Conservation (phyloP, 192 early-diverging fungal species). For the Gamsiella multidivaricata region DNA sequence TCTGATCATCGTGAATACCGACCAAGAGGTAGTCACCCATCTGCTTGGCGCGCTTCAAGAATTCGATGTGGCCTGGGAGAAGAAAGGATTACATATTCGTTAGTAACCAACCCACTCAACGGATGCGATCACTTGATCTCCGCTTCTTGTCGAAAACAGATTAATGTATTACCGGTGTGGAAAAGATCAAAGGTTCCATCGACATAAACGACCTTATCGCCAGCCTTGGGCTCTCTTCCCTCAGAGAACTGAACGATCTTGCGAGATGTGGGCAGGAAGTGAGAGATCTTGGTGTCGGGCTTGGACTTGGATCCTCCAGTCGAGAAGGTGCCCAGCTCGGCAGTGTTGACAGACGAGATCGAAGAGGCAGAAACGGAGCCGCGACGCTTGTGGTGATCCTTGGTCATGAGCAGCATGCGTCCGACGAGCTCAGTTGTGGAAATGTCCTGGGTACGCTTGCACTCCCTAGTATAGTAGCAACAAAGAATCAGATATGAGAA, state of each 20-base stretch:
- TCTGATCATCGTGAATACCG: conserved; percentile 92
- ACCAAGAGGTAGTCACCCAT: conserved; percentile 93
- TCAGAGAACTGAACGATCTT: conserved; percentile 93
- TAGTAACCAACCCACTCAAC: too few species aligned
- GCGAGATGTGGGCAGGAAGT: conserved; percentile 89
- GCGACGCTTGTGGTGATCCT: conserved; percentile 85
- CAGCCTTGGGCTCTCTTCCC: conserved; percentile 76
- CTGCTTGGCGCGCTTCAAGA: conserved; percentile 86
- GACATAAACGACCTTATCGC: conserved; percentile 91
- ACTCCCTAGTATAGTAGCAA: conserved; percentile 69
- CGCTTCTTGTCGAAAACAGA: too few species aligned
- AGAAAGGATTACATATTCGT: conserved; percentile 25
- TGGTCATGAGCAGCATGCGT: conserved; percentile 93
- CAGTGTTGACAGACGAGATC: conserved; percentile 65
- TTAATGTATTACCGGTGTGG: conserved; percentile 71
- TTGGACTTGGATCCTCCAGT: conserved; percentile 56
- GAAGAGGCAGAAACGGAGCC: conserved; percentile 56
- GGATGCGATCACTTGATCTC: too few species aligned
- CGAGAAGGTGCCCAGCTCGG: conserved; percentile 70
- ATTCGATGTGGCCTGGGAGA: conserved; percentile 91
- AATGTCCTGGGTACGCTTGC: conserved; percentile 94
- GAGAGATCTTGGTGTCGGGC: conserved; percentile 75
- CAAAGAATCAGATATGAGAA: not conserved
- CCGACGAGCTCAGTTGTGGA: conserved; percentile 98
- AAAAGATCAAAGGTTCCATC: conserved; percentile 98